phyloP scores from a whole-genome alignment of 148 eudicot species.

The Agrostemma githago region DNA sequence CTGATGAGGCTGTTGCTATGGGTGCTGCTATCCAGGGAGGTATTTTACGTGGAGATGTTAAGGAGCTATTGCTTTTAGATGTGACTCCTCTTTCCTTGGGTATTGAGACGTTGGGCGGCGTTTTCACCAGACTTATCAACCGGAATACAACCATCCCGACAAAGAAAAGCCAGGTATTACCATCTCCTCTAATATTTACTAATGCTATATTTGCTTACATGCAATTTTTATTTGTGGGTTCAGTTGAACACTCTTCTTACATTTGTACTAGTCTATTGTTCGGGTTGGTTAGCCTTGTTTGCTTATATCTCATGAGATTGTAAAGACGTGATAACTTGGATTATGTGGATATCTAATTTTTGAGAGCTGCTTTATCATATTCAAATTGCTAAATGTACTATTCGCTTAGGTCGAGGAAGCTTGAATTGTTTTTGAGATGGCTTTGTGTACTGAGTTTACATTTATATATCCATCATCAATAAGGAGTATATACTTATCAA shows the following conservation, averaged over 20 bases:
- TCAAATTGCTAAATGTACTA: neutral
- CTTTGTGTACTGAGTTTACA: too few relatives aligned
- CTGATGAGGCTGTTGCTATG: conserved; percentile 97
- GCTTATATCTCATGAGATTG: neutral
- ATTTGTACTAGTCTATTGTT: neutral
- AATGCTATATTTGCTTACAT: neutral
- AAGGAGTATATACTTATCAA: too few relatives aligned
- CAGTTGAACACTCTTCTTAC: neutral
- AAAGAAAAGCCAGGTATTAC: conserved; percentile 83
- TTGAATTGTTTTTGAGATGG: too few relatives aligned
- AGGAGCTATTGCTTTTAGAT: conserved; percentile 89
- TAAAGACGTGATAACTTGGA: neutral
- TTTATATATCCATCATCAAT: too few relatives aligned
- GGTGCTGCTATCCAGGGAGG: conserved; percentile 99
- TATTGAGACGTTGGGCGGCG: conserved; percentile 94
- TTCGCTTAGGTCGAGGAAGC: neutral
- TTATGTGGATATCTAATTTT: neutral
- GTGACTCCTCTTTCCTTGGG: conserved; percentile 94
- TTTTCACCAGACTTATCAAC: conserved; percentile 77
- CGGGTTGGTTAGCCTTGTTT: neutral
- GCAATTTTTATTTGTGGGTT: neutral
- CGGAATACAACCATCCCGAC: conserved; percentile 95
- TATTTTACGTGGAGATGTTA: conserved; percentile 92
- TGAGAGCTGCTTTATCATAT: neutral
- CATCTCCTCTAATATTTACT: neutral